Percentiles rank a stretch among this genome's conserved stretches.
Conservation (phyloP, 139 green algal genomes). For the Chlamydomonas schloesseri region DNA sequence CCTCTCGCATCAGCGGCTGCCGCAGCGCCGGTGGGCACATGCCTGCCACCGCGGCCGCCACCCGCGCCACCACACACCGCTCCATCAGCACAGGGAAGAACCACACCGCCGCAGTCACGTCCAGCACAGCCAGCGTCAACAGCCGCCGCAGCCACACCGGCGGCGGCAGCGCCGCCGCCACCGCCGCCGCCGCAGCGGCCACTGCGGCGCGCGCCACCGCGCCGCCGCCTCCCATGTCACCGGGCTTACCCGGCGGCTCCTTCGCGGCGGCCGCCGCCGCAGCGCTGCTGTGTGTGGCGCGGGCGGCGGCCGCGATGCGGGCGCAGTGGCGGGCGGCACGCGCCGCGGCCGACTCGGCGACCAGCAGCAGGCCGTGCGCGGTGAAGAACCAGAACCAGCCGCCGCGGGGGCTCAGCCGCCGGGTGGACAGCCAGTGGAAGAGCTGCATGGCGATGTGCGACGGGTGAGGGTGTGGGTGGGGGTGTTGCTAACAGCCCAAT, state of each 20-base stretch:
- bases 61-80: conserved; percentile 2
- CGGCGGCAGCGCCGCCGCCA: neutral
- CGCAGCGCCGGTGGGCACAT: neutral
- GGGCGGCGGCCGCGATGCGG: neutral
- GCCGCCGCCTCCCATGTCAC: too few relatives aligned
- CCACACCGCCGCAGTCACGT: conserved; percentile 3
- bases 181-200: neutral
- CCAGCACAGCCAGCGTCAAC: conserved; percentile 32
- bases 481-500: neutral
- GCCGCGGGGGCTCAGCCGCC: neutral
- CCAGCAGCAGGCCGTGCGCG: conserved; percentile 30
- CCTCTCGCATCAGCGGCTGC: neutral
- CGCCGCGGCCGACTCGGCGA: neutral
- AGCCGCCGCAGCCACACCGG: neutral
- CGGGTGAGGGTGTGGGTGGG: neutral
- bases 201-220: too few relatives aligned
- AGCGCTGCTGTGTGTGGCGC: neutral
- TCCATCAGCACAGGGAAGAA: conserved; percentile 40
- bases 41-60: neutral
- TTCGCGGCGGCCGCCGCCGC: neutral
- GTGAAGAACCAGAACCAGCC: conserved; percentile 37
- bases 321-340: neutral
- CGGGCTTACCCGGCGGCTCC: too few relatives aligned
- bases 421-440: conserved; percentile 31
- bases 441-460: neutral